Evolutionary conservation across 108 stramenopile genomes (phyloP).

Genomic region (Nitzschia putrida): DNA sequence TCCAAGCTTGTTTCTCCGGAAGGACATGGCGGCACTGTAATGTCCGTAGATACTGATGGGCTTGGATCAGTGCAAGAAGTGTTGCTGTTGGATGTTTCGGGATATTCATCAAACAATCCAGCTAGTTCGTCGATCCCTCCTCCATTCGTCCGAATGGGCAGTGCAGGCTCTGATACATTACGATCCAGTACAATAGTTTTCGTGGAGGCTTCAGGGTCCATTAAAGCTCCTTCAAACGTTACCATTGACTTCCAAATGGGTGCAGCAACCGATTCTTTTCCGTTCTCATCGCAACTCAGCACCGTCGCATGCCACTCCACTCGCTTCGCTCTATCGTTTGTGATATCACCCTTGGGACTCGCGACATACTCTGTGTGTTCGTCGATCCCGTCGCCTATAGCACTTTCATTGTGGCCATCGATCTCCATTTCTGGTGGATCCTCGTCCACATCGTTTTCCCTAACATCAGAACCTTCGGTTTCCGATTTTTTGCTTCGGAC

Average conservation of each 20-base stretch:
- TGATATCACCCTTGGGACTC: not conserved
- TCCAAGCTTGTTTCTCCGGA: not conserved
- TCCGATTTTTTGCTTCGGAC: not conserved
- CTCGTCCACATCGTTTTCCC: conserved; percentile 1
- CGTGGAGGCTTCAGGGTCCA: not conserved
- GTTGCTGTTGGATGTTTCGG: not conserved
- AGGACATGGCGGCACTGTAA: too few species aligned
- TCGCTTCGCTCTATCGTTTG: not conserved
- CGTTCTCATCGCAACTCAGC: not conserved
- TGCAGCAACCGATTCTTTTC: not conserved
- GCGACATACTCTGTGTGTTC: conserved; percentile 9
- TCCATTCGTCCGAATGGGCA: not conserved
- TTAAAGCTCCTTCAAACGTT: not conserved
- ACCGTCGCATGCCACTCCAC: not conserved
- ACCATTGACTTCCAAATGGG: conserved; percentile 19
- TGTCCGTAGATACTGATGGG: too few species aligned
- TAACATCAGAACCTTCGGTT: not conserved
- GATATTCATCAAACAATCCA: conserved; percentile 20
- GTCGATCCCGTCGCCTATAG: not conserved
- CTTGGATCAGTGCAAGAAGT: not conserved
- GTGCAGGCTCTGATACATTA: not conserved
- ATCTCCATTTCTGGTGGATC: not conserved
- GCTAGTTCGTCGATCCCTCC: conserved; percentile 22
- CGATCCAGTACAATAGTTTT: not conserved
- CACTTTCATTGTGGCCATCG: conserved; percentile 8